These are phyloP conservation scores for Scopulariopsis brevicaulis DNA, from an alignment of 2,329 filamentous ascomycete genomes.

Conservation along the genomic window DNA sequence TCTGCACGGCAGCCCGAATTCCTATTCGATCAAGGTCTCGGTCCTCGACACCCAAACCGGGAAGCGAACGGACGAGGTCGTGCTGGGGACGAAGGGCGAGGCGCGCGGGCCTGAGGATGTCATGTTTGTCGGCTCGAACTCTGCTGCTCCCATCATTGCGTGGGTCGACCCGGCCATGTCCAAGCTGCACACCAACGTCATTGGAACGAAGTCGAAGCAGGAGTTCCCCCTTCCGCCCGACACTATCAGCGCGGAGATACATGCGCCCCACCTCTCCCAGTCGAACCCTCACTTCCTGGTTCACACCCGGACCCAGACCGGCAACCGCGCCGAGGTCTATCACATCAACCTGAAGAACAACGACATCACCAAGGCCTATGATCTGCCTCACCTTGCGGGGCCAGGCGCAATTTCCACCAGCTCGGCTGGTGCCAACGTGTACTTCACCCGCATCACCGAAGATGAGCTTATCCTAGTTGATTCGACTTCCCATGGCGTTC, in stretches of 20 bases:
- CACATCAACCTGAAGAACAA: slow-evolving; percentile 65
- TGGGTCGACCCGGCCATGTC: slow-evolving; percentile 57
- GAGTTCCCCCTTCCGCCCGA: slow-evolving; percentile 38
- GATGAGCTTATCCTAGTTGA: slow-evolving; percentile 65
- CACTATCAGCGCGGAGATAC: slow-evolving; percentile 47
- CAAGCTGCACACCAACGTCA: slow-evolving; percentile 59
- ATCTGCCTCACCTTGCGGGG: slow-evolving; percentile 59
- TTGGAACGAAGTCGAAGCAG: slow-evolving; percentile 47
- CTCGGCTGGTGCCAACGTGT: slow-evolving; percentile 69
- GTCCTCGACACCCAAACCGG: slow-evolving; percentile 65
- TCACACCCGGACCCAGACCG: slow-evolving; percentile 44
- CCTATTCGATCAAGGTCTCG: slow-evolving; percentile 67
- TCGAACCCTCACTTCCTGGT: slow-evolving; percentile 76
- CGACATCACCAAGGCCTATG: slow-evolving; percentile 66
- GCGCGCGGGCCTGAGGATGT: slow-evolving; percentile 53
- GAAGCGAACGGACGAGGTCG: slow-evolving; percentile 58
- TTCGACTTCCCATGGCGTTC: slow-evolving; percentile 62
- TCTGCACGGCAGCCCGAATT: slow-evolving; percentile 56
- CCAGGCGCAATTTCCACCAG: slow-evolving; percentile 69
- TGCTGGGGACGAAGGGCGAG: slow-evolving; percentile 63
- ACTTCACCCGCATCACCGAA: slow-evolving; percentile 73
- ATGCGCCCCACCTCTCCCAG: slow-evolving; percentile 62
- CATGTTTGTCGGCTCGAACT: slow-evolving; percentile 66
- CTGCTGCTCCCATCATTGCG: slow-evolving; percentile 60
- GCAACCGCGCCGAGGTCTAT: slow-evolving; percentile 77